Evolutionary conservation across 2,329 filamentous ascomycete species (phyloP).

Genomic region (Thelonectria blattea): DNA sequence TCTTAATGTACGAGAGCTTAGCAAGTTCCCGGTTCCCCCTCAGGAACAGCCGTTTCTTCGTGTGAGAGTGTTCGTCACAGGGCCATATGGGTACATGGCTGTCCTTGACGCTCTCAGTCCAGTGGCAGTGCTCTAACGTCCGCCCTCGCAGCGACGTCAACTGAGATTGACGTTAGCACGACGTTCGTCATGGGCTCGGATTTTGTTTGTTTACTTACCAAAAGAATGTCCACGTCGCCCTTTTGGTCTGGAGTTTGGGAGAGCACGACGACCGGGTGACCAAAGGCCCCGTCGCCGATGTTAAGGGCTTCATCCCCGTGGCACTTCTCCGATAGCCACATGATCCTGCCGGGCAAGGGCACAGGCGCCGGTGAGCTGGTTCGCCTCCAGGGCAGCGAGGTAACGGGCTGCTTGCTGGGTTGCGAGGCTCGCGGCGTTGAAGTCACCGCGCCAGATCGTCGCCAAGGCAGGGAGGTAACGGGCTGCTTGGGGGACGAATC

Average conservation of each 20-base stretch:
- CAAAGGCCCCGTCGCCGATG: background rate
- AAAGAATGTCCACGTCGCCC: background rate
- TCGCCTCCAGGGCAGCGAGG: background rate
- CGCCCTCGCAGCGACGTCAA: background rate
- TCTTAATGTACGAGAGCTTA: too few relatives aligned
- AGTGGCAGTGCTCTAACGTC: background rate
- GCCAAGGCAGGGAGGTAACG: too few relatives aligned
- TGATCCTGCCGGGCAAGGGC: background rate
- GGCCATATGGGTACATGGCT: background rate
- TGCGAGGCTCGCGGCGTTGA: too few relatives aligned
- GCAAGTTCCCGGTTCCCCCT: background rate
- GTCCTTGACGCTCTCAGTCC: background rate
- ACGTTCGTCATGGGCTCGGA: background rate
- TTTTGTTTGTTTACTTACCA: background rate
- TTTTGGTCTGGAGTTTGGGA: background rate
- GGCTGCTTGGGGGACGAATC: too few relatives aligned
- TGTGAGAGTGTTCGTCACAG: background rate
- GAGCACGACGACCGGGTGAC: background rate
- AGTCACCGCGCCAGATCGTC: too few relatives aligned
- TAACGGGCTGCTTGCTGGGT: too few relatives aligned
- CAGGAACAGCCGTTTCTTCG: background rate
- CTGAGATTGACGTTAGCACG: background rate
- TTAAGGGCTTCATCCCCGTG: background rate
- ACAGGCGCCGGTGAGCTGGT: background rate
- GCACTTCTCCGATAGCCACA: background rate